Base-by-base conservation (phyloP, 306 rosid genomes). In the Gleditsia sinensis region DNA sequence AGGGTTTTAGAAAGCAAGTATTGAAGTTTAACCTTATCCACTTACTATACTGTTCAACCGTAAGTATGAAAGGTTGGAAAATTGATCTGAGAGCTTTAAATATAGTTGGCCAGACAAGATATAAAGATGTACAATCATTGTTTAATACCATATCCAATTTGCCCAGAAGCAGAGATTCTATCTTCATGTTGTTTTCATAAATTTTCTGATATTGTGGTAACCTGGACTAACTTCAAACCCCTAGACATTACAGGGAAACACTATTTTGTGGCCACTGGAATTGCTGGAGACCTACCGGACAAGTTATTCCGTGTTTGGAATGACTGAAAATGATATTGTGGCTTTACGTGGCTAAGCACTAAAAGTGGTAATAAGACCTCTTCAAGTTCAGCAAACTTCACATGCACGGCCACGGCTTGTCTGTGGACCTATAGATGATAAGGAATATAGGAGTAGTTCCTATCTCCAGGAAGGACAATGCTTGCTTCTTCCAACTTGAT, bases 271-370 rank as follows among this genome's bases (percentile, higher is more conserved):
- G 66, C 81, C 85, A 83, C 72, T 72, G 75, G 65, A 80, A 82
- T 78, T 85, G 89, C 76, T 73, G 57, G 64, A 59, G 51, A 84
- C 85, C 94, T 50, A 85, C 89, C 87, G n/a, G 86, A 83, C 90
- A 87, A 61, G 61, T 33, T 73, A 62, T 25, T 70, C 69, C 60
- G 14, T 79, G 78, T 72, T 74, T 67, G 43, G 75, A 69, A 67
- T 16, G 32, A 70, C 40, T 60, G 84, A 83, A 71, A 72, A 39
- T 21, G 78, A 75, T 50, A 48, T 36, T 21, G 53, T 42, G 49
- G 46, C 77, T 72, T 74, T 78, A 46, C 80, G 58, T 60, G 82
- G 73, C 69, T 55, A 56, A 28, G 56, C 48, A 55, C 75, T 48
- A 46, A 72, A 57, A 69, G 60, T 67, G 72, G 61, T 25, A 46